These are phyloP conservation scores for Abortiporus biennis DNA, from an alignment of 1,284 basidiomycete genomes.

Conservation along the genomic window DNA sequence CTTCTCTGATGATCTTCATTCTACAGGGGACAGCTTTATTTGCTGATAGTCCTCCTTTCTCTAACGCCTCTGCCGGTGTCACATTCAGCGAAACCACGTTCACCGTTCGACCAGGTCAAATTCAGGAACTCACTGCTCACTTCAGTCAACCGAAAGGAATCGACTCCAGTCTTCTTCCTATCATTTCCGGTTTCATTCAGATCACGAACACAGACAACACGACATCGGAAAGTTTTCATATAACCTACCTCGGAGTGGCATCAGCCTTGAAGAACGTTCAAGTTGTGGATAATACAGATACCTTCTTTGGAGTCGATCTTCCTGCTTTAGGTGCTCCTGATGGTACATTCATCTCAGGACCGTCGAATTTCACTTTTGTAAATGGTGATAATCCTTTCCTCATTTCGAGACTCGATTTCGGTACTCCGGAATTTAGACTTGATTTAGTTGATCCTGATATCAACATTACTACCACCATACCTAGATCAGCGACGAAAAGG, in stretches of 20 bases:
- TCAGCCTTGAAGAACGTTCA: conserved; percentile 41
- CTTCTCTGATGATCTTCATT: too few species aligned
- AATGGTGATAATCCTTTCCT: conserved; percentile 37
- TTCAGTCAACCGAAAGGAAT: conserved; percentile 39
- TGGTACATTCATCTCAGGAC: conserved; percentile 30
- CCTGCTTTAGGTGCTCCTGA: conserved; percentile 36
- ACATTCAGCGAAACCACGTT: conserved; percentile 28
- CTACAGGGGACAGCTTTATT: conserved; percentile 32
- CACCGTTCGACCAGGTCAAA: conserved; percentile 26
- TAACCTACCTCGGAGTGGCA: conserved; percentile 46
- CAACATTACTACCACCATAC: too few species aligned
- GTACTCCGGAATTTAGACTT: conserved; percentile 42
- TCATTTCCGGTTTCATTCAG: conserved; percentile 57
- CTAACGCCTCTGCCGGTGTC: conserved; percentile 36
- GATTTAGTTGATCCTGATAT: conserved; percentile 35
- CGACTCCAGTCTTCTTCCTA: conserved; percentile 45
- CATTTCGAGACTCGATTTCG: conserved; percentile 45
- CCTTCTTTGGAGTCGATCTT: conserved; percentile 36
- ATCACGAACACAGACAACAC: conserved; percentile 30
- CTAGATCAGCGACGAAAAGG: too few species aligned
- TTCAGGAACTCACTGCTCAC: conserved; percentile 22
- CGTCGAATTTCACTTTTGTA: conserved; percentile 48
- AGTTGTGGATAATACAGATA: conserved; percentile 43
- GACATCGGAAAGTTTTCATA: conserved; percentile 36
- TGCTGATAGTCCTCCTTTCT: conserved; percentile 40